A percentile compares a stretch with the other conserved stretches of the same genome.
Conservation (phyloP, 2,329 filamentous ascomycete species). For the Phialophora tarda region DNA sequence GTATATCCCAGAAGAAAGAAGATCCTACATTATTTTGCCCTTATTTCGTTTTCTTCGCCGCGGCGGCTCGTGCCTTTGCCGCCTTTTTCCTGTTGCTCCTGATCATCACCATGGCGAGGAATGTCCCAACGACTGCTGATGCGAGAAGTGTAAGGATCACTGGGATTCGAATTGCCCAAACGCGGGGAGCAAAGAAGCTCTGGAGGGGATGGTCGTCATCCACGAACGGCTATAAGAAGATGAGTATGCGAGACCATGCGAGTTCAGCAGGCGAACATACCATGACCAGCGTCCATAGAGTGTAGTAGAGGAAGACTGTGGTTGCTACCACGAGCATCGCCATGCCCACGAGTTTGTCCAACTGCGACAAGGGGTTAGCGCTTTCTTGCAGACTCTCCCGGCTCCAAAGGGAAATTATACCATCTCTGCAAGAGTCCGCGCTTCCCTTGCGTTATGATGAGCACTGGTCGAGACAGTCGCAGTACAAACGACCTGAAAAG, state of each 20-base stretch:
- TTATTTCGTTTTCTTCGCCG: conserved; percentile 66
- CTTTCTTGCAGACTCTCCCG: not conserved
- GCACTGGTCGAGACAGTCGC: not conserved
- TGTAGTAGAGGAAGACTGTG: conserved; percentile 86
- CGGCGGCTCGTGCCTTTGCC: conserved; percentile 83
- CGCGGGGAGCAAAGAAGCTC: conserved; percentile 91
- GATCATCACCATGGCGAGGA: conserved; percentile 97
- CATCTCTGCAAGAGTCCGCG: conserved; percentile 21
- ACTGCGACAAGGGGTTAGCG: conserved; percentile 58
- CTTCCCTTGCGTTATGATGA: not conserved
- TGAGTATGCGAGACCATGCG: conserved; percentile 11
- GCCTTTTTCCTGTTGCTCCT: conserved; percentile 98
- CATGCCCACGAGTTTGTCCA: conserved; percentile 83
- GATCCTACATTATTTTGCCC: not conserved
- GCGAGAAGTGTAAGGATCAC: conserved; percentile 93
- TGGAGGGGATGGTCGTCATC: conserved; percentile 93
- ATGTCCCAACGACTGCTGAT: conserved; percentile 91
- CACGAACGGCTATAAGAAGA: conserved; percentile 79
- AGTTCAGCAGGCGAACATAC: conserved; percentile 58
- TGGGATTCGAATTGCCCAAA: conserved; percentile 98
- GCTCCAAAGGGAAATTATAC: conserved; percentile 7
- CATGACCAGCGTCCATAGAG: conserved; percentile 96
- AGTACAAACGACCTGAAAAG: not conserved
- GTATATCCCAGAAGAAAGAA: not conserved
- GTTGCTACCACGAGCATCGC: conserved; percentile 77